Conservation (phyloP, 345 rosid species). For the Camelina sativa region DNA sequence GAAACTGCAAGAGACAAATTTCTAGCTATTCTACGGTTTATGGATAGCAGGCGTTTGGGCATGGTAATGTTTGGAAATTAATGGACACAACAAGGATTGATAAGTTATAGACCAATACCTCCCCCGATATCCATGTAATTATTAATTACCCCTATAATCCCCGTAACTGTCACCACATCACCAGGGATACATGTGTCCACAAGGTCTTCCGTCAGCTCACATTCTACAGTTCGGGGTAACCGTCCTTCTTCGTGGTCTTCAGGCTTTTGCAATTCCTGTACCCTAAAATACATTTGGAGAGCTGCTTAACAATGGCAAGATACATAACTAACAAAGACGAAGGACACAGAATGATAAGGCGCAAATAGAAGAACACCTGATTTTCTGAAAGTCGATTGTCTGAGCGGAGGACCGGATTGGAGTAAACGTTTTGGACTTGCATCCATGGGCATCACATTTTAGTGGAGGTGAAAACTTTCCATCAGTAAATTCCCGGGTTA, state of each 20-base stretch:
- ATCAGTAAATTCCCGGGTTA: constrained; percentile 69
- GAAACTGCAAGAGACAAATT: constrained; percentile 6
- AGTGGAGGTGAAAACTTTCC: constrained; percentile 91
- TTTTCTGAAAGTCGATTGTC: constrained; percentile 90
- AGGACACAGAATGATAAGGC: neutral
- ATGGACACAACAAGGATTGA: constrained; percentile 12
- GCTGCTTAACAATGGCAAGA: constrained; percentile 20
- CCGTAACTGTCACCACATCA: constrained; percentile 96
- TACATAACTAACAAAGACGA: constrained; percentile 14
- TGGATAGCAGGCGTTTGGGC: neutral
- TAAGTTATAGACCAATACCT: constrained; percentile 55
- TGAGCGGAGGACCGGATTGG: constrained; percentile 82
- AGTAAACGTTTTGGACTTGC: constrained; percentile 77
- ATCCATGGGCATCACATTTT: constrained; percentile 71
- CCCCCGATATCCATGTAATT: constrained; percentile 96
- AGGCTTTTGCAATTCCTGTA: constrained; percentile 76
- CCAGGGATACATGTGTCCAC: constrained; percentile 95
- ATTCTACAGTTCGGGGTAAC: constrained; percentile 96
- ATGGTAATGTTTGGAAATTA: constrained; percentile 6
- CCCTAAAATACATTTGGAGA: constrained; percentile 48
- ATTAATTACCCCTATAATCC: constrained; percentile 84
- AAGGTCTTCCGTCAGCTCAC: constrained; percentile 92
- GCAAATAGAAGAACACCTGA: constrained; percentile 55
- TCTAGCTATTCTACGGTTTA: constrained; percentile 1
- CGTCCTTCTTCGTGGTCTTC: constrained; percentile 98